Evolutionary conservation across 2,329 filamentous ascomycete genomes (phyloP).

Genomic region (Stenocarpella maydis): DNA sequence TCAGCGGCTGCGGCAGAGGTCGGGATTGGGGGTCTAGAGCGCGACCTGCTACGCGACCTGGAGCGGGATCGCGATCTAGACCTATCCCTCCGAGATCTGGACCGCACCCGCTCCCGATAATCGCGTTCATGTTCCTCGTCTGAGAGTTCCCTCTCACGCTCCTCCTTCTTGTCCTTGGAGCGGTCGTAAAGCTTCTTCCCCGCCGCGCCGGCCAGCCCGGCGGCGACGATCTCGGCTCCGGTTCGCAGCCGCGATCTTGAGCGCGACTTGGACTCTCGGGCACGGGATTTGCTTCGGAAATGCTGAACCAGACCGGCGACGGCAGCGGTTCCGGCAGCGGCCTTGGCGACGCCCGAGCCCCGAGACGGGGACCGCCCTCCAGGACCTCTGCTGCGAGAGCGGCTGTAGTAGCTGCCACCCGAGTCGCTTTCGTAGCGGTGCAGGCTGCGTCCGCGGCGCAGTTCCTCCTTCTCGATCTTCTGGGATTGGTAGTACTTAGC

Average conservation of each 20-base stretch:
- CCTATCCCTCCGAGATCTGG: conserved; percentile 38
- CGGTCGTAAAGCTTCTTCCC: conserved; percentile 69
- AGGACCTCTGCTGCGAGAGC: conserved; percentile 45
- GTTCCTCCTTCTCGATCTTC: conserved; percentile 68
- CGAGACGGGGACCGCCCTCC: conserved; percentile 27
- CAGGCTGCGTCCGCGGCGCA: conserved; percentile 63
- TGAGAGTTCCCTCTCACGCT: conserved; percentile 45
- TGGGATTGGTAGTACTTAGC: conserved; percentile 69
- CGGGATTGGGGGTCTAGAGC: conserved; percentile 33
- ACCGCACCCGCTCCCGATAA: conserved; percentile 48
- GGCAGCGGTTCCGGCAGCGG: conserved; percentile 64
- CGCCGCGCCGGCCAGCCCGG: conserved; percentile 66
- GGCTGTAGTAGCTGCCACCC: conserved; percentile 51
- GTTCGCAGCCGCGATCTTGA: conserved; percentile 57
- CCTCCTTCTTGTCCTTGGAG: conserved; percentile 67
- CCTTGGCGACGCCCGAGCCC: conserved; percentile 61
- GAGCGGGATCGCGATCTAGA: conserved; percentile 36
- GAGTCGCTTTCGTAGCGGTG: conserved; percentile 53
- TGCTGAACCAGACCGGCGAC: conserved; percentile 67
- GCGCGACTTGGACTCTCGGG: conserved; percentile 44
- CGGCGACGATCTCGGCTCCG: conserved; percentile 68
- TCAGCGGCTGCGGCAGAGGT: conserved; percentile 57
- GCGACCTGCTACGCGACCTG: conserved; percentile 59
- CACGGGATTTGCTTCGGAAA: conserved; percentile 59
- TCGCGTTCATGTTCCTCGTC: conserved; percentile 45